Conservation (phyloP, 2,329 filamentous ascomycete species). For the Emydomyces testavorans region DNA sequence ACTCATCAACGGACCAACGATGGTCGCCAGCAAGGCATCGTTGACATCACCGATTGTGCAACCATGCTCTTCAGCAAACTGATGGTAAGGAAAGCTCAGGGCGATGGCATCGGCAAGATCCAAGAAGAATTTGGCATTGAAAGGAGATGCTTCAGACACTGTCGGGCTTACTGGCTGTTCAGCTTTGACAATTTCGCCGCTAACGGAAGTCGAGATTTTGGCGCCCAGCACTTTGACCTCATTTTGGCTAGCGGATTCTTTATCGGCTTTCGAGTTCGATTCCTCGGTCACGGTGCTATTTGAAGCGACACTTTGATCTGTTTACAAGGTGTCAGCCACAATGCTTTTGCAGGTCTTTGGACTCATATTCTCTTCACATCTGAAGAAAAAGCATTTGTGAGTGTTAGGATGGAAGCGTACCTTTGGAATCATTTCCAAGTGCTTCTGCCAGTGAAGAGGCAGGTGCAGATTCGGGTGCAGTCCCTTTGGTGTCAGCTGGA, state of each 20-base stretch:
- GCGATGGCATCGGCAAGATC: constrained; percentile 20
- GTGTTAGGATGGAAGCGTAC: not conserved
- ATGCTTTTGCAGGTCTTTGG: too few relatives aligned
- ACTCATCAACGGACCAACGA: constrained; percentile 19
- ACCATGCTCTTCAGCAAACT: constrained; percentile 19
- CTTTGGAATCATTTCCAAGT: not conserved
- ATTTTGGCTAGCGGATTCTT: not conserved
- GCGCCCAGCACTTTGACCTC: too few relatives aligned
- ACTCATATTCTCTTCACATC: too few relatives aligned
- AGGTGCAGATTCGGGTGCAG: too few relatives aligned
- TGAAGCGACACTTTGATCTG: too few relatives aligned
- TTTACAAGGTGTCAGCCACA: too few relatives aligned
- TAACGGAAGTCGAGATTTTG: too few relatives aligned
- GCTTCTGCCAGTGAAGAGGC: too few relatives aligned
- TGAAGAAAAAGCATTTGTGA: too few relatives aligned
- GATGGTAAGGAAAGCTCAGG: constrained; percentile 19
- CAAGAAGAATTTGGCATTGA: constrained; percentile 19
- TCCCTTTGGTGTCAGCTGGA: too few relatives aligned
- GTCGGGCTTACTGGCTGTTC: not conserved
- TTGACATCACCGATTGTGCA: constrained; percentile 18
- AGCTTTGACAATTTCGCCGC: not conserved
- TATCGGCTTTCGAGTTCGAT: not conserved
- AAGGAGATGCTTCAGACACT: not conserved
- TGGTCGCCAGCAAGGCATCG: constrained; percentile 17
- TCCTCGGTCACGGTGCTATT: not conserved